Evolutionary conservation across 2,329 filamentous ascomycete genomes (phyloP).

Genomic region (Xylaria sp.): DNA sequence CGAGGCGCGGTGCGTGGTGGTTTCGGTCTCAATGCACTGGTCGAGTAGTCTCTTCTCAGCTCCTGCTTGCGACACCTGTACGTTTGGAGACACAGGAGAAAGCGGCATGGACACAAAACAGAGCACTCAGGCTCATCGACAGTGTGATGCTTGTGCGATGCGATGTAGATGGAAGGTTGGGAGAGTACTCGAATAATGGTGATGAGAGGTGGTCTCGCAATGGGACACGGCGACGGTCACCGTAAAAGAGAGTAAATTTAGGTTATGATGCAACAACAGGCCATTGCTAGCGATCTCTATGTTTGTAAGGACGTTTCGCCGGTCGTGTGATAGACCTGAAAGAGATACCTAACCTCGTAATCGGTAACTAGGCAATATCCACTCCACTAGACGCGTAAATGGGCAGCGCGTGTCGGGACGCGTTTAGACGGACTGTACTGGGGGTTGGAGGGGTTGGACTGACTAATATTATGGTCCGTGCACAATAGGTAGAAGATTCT

Average conservation of each 20-base stretch:
- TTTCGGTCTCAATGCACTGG: constrained; percentile 53
- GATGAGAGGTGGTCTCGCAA: background rate
- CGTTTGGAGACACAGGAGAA: constrained; percentile 59
- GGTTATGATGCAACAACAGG: constrained; percentile 5
- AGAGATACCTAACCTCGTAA: background rate
- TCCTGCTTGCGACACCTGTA: constrained; percentile 56
- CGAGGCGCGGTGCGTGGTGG: constrained; percentile 19
- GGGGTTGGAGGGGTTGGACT: background rate
- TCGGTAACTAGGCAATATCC: background rate
- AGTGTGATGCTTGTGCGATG: constrained; percentile 11
- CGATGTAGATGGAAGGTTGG: background rate
- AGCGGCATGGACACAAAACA: constrained; percentile 57
- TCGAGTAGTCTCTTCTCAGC: constrained; percentile 60
- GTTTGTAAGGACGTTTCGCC: background rate
- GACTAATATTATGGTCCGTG: background rate
- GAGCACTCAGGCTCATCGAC: constrained; percentile 30
- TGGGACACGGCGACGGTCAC: background rate
- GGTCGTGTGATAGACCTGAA: background rate
- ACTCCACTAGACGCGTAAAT: constrained; percentile 31
- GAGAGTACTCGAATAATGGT: constrained; percentile 3
- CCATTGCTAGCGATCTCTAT: constrained; percentile 10
- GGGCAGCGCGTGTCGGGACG: constrained; percentile 23
- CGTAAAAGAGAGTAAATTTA: background rate
- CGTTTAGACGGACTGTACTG: constrained; percentile 16
- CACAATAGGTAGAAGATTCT: constrained; percentile 14